Evolutionary conservation across 2,329 filamentous ascomycete species (phyloP), one percentile per base, ranked within the genome.

Genomic region (Verruconis gallopava): DNA sequence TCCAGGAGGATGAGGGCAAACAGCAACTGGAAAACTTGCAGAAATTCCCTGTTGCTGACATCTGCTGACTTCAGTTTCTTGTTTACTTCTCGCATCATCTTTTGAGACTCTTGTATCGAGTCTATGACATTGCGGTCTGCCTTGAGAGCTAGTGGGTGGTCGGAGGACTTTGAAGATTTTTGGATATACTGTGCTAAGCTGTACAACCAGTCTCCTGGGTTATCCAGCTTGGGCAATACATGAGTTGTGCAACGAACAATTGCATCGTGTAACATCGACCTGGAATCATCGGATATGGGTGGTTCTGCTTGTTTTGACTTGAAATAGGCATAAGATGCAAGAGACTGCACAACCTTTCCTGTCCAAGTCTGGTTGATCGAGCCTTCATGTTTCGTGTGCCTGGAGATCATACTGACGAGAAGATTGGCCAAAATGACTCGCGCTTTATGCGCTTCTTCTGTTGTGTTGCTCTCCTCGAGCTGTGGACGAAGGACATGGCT

Each of bases 1-100:
- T 95, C 85, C 43, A 96, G 69, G 12, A 95, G 74, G 0, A 85
- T 81, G 40, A 95, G 72, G 1, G 85, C 79, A 56, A 93, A 85
- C 1, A 96, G 71, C 25, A 95, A 69, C 15, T 81, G 79, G 44
- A 95, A 72, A 0, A 83, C 82, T 46, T 77, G 76, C 13, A 66
- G 66, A 46, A 59, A 61, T 44, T 57, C 67, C 53, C 55, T 64
- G 49, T 45, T 55, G 42, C 51, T 58, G 13, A 55, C 54, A 46
- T 48, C 48, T 2, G 48, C 42, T 14, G 47, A 46, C 46, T 62
- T 49, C n/a, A 40, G 46, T 5, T 41, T 22, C 19, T 48, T 41
- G 40, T 48, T 41, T 1, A 56, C 40, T 9, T 43, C 21, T 5
- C n/a, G 39, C 14, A 43, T n/a, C 4, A 49, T 55, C 38, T 56